Evolutionary conservation across 768 basidiomycete genomes (phyloP).

Genomic region (Suillus occidentalis): DNA sequence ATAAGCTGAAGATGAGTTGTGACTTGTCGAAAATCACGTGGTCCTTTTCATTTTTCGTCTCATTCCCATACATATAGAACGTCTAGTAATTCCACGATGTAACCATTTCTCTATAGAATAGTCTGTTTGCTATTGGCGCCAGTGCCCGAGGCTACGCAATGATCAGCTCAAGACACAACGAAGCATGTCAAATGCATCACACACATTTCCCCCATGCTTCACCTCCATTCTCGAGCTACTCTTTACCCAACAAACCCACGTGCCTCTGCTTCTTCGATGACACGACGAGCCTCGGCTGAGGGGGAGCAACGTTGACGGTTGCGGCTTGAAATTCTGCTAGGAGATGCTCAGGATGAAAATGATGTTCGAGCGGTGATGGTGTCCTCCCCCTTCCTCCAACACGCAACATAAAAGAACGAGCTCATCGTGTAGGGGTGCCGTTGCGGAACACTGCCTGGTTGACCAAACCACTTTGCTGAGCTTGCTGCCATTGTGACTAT

Average conservation of each 20-base stretch:
- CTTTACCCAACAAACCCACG: slow-evolving; percentile 66
- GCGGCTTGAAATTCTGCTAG: too few species aligned
- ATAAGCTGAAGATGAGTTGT: too few species aligned
- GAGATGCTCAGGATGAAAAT: slow-evolving; percentile 13
- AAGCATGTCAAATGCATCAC: slow-evolving; percentile 6
- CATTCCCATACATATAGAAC: too few species aligned
- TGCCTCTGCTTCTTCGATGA: slow-evolving; percentile 47
- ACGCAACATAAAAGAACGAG: slow-evolving; percentile 1
- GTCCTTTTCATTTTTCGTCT: too few species aligned
- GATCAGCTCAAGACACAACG: slow-evolving; percentile 6
- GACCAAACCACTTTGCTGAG: slow-evolving; percentile 20
- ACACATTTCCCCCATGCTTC: slow-evolving; percentile 44
- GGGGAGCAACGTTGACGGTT: slow-evolving; percentile 19
- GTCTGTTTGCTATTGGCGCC: slow-evolving; percentile 21
- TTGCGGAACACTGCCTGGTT: slow-evolving; percentile 27
- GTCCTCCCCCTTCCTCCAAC: background rate
- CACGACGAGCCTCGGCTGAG: slow-evolving; percentile 35
- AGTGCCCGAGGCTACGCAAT: slow-evolving; percentile 30
- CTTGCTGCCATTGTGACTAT: slow-evolving; percentile 21
- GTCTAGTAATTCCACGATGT: too few species aligned
- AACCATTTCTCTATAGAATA: too few species aligned
- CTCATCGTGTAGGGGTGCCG: slow-evolving; percentile 31
- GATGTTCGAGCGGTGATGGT: slow-evolving; percentile 14
- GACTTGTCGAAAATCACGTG: too few species aligned
- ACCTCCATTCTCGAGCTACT: slow-evolving; percentile 58